A percentile compares a stretch with the other conserved stretches of the same genome.
These are phyloP conservation scores for Ophiostoma australiae DNA, from an alignment of 2,329 filamentous ascomycete genomes.

Conservation along the genomic window DNA sequence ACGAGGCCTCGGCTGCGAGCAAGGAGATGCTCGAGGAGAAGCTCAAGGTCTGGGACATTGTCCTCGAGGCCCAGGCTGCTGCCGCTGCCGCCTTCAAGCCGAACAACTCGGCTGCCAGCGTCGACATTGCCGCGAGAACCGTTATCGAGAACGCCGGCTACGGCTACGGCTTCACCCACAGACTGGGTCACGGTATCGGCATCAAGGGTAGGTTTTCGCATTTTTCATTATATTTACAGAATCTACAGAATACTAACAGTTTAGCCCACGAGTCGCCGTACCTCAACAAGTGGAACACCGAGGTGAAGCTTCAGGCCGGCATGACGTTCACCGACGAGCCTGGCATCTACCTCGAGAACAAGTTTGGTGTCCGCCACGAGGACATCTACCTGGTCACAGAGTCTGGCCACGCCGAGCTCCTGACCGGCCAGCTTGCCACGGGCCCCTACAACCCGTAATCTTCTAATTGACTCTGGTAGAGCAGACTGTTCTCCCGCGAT, in stretches of 20 bases:
- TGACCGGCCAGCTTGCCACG: conserved; percentile 7
- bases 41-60: conserved; percentile 13
- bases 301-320: neutral
- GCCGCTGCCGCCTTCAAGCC: conserved; percentile 6
- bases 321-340: conserved; percentile 15
- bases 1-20: neutral
- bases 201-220: conserved; percentile 3
- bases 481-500: neutral
- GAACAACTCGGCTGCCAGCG: conserved; percentile 11
- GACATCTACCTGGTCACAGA: conserved; percentile 13
- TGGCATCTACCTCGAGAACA: conserved; percentile 13
- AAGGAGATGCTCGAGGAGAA: conserved; percentile 5
- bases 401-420: conserved; percentile 11
- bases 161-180: conserved; percentile 15
- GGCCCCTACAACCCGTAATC: conserved; percentile 9
- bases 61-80: conserved; percentile 14
- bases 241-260: neutral
- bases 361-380: conserved; percentile 15
- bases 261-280: conserved; percentile 15
- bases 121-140: conserved; percentile 4
- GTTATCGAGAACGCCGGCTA: conserved; percentile 14
- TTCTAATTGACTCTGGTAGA: neutral
- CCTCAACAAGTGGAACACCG: conserved; percentile 17
- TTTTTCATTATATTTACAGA: neutral
- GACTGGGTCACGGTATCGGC: conserved; percentile 15